phyloP scores from a whole-genome alignment of 371 early-diverging fungal genomes.

The Syncephalis plumigaleata region DNA sequence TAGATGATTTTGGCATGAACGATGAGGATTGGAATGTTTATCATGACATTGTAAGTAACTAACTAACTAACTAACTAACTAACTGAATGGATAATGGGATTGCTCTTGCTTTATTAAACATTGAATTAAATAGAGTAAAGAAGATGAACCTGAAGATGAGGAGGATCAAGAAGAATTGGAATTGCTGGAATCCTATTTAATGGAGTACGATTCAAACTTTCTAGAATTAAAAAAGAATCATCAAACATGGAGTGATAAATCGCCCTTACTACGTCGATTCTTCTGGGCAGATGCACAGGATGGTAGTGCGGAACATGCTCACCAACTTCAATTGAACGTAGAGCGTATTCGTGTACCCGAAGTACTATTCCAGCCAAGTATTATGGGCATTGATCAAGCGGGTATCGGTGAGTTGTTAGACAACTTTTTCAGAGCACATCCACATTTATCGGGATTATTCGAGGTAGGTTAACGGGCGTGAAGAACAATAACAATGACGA shows the following conservation, averaged over 20 bases:
- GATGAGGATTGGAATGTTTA: slow-evolving; percentile 88
- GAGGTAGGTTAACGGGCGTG: slow-evolving; percentile 20
- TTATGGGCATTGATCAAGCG: slow-evolving; percentile 76
- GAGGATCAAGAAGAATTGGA: slow-evolving; percentile 42
- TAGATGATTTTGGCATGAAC: slow-evolving; percentile 85
- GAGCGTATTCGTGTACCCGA: slow-evolving; percentile 79
- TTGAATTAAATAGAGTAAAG: slow-evolving; percentile 50
- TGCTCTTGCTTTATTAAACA: not conserved
- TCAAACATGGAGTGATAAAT: not conserved
- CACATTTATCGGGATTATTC: slow-evolving; percentile 26
- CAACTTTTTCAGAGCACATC: slow-evolving; percentile 27
- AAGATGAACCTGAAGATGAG: slow-evolving; percentile 74
- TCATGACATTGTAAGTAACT: slow-evolving; percentile 60
- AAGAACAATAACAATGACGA: too few species aligned
- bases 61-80: too few species aligned
- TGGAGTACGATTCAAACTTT: slow-evolving; percentile 56
- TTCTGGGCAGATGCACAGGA: slow-evolving; percentile 22
- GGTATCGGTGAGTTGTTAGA: slow-evolving; percentile 61
- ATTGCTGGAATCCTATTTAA: slow-evolving; percentile 47
- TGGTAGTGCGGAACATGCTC: slow-evolving; percentile 32
- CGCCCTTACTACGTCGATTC: slow-evolving; percentile 13
- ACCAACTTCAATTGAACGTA: slow-evolving; percentile 75
- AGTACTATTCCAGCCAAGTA: slow-evolving; percentile 68
- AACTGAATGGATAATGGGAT: not conserved
- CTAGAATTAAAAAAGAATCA: slow-evolving; percentile 10